Base-by-base conservation (phyloP, 2,329 filamentous ascomycete species). In the Domatiomyces globalis region DNA sequence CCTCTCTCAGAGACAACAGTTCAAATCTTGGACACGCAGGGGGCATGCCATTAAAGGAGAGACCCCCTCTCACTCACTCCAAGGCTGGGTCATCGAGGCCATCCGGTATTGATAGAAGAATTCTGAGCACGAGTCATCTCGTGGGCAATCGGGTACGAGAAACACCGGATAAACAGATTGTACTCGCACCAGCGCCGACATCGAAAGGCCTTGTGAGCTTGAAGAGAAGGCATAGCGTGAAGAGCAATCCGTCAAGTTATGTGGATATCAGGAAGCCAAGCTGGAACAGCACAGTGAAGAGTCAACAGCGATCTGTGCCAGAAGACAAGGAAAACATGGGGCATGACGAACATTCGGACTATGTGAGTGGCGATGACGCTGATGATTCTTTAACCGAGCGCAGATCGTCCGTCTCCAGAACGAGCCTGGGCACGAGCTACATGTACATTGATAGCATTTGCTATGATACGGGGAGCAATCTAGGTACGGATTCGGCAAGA, bases 41-140 rank as follows among this genome's bases (percentile, higher is more conserved):
- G 22, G 69, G 69, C 9, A 68, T 74, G 63, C 71, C 71, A 12
- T 57, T 75, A 61, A 76, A 70, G 69, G 77, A 60, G 73, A 75
- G 66, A 67, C 74, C 63, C 52, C 56, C 77, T 63, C 61, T 70
- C 67, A 48, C 69, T 63, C 52, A 56, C 27, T 53, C 60, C 12
- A 64, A 63, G 20, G 66, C 78, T 1, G 68, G 75, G 1, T 66
- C 70, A 43, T 65, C 70, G 2, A 67, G 67, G 43, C 56, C 53
- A 12, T 61, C 59, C 42, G 71, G 78, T 62, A 63, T 75, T 68
- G 76, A 81, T 64, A 78, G 90, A 43, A 81, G 92, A 47, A 95
- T 96, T 62, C 78, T 94, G 53, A 95, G 87, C 48, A 78, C 96
- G 36, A 94, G 84, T 65, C 87, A 95, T 68, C 94, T 96, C 60